Evolutionary conservation across 345 rosid species (phyloP).

Genomic region (thale cress (Arabidopsis thaliana)): TAIR10.1 NC_003071.7:15262501-15263000

Average conservation of each 20-base stretch:
- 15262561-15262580: conserved; percentile 80
- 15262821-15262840: conserved; percentile 68
- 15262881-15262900: conserved; percentile 85
- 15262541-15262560: conserved; percentile 74
- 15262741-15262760: conserved; percentile 36
- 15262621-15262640: conserved; percentile 56
- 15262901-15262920: conserved; percentile 88
- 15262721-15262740: neutral
- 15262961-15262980: neutral
- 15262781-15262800: conserved; percentile 76
- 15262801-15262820: conserved; percentile 65
- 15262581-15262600: conserved; percentile 82
- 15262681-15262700: conserved; percentile 11
- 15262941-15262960: neutral
- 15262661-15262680: conserved; percentile 62
- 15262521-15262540: conserved; percentile 65
- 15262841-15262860: conserved; percentile 71
- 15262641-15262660: conserved; percentile 86
- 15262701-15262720: conserved; percentile 2
- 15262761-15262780: conserved; percentile 62
- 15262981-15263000: conserved; percentile 3
- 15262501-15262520: conserved; percentile 67
- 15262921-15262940: conserved; percentile 72
- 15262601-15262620: conserved; percentile 74
- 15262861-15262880: conserved; percentile 78